Evolutionary conservation across 805 yeast species (phyloP).

Genomic region (Candida tallmaniae): DNA sequence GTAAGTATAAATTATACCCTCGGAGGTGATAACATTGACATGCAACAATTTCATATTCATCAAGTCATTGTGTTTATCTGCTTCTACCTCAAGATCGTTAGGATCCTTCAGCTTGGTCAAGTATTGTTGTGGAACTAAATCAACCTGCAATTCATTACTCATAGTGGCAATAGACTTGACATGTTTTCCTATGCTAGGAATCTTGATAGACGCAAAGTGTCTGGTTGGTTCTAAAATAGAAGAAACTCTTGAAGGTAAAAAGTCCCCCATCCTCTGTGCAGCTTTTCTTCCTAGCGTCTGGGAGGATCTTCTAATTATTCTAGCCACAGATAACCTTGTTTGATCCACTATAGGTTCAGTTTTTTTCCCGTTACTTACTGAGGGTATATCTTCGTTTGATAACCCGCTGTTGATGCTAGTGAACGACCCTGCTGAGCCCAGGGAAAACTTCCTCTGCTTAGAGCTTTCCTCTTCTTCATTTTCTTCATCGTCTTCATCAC

Average conservation of each 20-base stretch:
- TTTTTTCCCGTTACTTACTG: constrained; percentile 13
- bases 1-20: constrained; percentile 78
- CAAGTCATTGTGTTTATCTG: constrained; percentile 16
- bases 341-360: constrained; percentile 68
- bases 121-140: constrained; percentile 26
- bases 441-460: constrained; percentile 36
- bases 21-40: constrained; percentile 71
- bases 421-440: constrained; percentile 32
- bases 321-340: constrained; percentile 65
- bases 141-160: constrained; percentile 27
- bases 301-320: constrained; percentile 72
- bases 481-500: constrained; percentile 12
- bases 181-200: constrained; percentile 40
- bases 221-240: constrained; percentile 86
- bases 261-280: constrained; percentile 86
- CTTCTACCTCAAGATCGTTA: constrained; percentile 8
- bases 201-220: constrained; percentile 84
- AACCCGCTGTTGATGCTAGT: constrained; percentile 29
- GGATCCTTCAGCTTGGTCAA: constrained; percentile 14
- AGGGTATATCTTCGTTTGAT: constrained; percentile 19
- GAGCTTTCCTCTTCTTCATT: constrained; percentile 16
- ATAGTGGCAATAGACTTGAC: constrained; percentile 46
- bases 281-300: constrained; percentile 75
- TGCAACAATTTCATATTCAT: constrained; percentile 32
- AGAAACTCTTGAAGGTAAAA: constrained; percentile 72